These are phyloP conservation scores for Peronospora destructor DNA, from an alignment of 352 stramenopile genomes.

Conservation along the genomic window DNA sequence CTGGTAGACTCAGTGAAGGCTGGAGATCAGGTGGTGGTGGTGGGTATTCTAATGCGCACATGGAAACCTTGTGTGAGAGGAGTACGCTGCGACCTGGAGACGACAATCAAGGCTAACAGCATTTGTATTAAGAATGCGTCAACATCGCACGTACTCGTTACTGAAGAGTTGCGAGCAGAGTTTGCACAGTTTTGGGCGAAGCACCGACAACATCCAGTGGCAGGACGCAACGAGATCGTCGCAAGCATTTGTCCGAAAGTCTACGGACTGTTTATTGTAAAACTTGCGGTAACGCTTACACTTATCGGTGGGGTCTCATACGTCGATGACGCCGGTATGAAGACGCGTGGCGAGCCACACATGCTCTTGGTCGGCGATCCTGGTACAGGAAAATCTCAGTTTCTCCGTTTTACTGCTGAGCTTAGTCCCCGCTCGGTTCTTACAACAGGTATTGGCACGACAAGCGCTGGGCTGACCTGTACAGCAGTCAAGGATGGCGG, in stretches of 20 bases:
- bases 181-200: slow-evolving; percentile 90
- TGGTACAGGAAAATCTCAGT: slow-evolving; percentile 91
- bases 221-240: slow-evolving; percentile 87
- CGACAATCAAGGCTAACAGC: slow-evolving; percentile 74
- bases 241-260: slow-evolving; percentile 92
- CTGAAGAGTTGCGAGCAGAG: slow-evolving; percentile 79
- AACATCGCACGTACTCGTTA: slow-evolving; percentile 55
- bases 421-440: slow-evolving; percentile 90
- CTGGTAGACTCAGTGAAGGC: slow-evolving; percentile 83
- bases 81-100: slow-evolving; percentile 88
- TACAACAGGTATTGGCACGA: slow-evolving; percentile 94
- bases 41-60: slow-evolving; percentile 89
- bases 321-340: slow-evolving; percentile 59
- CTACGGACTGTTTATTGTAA: slow-evolving; percentile 91
- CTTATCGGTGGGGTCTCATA: slow-evolving; percentile 88
- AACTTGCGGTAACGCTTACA: slow-evolving; percentile 89
- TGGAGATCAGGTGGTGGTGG: slow-evolving; percentile 93
- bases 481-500: slow-evolving; percentile 92
- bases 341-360: slow-evolving; percentile 78
- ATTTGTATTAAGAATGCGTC: slow-evolving; percentile 62
- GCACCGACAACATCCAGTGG: slow-evolving; percentile 38
- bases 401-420: slow-evolving; percentile 93
- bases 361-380: slow-evolving; percentile 81
- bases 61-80: slow-evolving; percentile 81
- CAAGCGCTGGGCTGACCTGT: slow-evolving; percentile 93